phyloP scores from a whole-genome alignment of 176 grass and related monocot genomes.

The Saccharum spontaneum region DNA sequence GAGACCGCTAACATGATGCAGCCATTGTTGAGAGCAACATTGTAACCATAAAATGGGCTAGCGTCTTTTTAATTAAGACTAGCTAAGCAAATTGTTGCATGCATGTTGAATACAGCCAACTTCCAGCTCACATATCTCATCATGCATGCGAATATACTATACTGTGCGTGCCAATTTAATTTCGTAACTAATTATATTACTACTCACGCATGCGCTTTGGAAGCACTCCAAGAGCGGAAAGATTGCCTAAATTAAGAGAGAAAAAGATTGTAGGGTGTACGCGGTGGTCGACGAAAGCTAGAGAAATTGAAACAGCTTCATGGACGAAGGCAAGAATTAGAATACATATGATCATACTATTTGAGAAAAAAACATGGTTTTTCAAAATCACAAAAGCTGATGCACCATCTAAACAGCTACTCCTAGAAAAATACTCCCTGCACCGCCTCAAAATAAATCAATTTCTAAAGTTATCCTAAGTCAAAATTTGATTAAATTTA shows the following conservation, averaged over 20 bases:
- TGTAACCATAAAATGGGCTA: not conserved
- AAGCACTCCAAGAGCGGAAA: not conserved
- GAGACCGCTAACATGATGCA: not conserved
- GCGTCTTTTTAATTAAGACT: constrained; percentile 20
- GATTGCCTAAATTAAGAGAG: not conserved
- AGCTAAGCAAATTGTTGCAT: constrained; percentile 29
- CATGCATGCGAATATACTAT: constrained; percentile 14
- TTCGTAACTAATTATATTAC: not conserved
- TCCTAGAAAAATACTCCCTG: not conserved
- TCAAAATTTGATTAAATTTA: not conserved
- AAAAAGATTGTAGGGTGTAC: not conserved
- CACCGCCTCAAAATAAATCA: not conserved
- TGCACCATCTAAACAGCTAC: no score
- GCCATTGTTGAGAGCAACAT: constrained; percentile 6
- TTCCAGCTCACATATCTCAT: constrained; percentile 49
- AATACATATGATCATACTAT: not conserved
- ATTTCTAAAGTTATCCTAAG: not conserved
- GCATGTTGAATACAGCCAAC: constrained; percentile 23
- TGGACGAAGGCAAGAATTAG: not conserved
- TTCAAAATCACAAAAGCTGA: not conserved
- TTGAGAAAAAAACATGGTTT: not conserved
- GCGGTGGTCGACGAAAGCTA: not conserved
- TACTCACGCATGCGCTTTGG: constrained; percentile 30
- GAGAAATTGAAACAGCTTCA: not conserved
- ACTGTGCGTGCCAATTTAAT: not conserved